Base-by-base conservation (phyloP, 495 filamentous ascomycete species). In the Podospora didyma region DNA sequence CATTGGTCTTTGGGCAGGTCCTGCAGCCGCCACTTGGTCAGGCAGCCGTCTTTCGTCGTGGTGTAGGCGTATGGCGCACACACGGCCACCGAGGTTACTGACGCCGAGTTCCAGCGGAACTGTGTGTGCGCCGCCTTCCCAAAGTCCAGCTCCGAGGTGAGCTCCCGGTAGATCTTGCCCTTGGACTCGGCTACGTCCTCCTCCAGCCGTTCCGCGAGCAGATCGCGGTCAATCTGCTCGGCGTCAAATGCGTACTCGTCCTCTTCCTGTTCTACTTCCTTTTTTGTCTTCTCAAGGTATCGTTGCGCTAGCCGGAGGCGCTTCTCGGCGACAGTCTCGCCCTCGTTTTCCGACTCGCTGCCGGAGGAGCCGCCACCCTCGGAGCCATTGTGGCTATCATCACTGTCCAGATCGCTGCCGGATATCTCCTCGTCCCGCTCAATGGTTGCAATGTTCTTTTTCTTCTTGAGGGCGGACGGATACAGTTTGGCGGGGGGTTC, bases 161-260 rank as follows among this genome's bases (percentile, higher is more conserved):
- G 78, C 59, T 80, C 80, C 44, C 90, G 82, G 73, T 96, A 96
- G 14, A 95, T 75, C 53, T 87, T 87, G 35, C 94, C 94, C 76
- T 97, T 97, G 49, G 86, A 82, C 69, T 96, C 93, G 23, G 95
- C 93, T 44, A 91, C 91, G 69, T 96, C 94, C 73, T 97, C 89
- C 69, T 92, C 85, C 56, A 97, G 73, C 57, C 93, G 78, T 64
- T 93, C 86, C 6, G 94, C 91, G 63, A 97, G 94, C 49, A 96
- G 77, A 62, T 97, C 92, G 44, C 86, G 79, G 72, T 97, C 94
- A 45, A 98, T 89, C 19, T 97, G 86, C 57, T 86, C 92, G 3
- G 94, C 94, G 74, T 98, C 90, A 63, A 96, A 97, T 5, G 89
- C 94, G 49, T 76, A 80, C 26, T 73, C 73, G 65, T 67, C 23